Conservation (phyloP, 140 eudicot genomes). For the Stevia rebaudiana region DNA sequence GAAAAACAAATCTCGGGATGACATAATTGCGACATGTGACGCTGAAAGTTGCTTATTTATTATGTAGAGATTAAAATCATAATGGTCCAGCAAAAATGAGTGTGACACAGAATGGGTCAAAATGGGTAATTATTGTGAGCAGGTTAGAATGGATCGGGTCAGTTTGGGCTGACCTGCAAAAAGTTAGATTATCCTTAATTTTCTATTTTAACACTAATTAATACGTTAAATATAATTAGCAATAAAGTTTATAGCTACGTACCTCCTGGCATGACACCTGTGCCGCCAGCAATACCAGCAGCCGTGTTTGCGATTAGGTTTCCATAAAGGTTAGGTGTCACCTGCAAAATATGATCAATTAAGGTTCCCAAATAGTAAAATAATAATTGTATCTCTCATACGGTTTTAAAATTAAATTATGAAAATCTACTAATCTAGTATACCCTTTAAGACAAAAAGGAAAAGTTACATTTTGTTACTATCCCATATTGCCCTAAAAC, state of each 20-base stretch:
- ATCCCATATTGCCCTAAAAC: too few species aligned
- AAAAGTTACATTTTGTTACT: too few species aligned
- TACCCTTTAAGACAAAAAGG: background rate
- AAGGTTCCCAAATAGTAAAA: background rate
- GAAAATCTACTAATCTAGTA: background rate
- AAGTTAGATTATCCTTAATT: background rate
- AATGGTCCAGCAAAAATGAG: background rate
- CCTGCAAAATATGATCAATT: conserved; percentile 36
- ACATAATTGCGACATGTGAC: too few species aligned
- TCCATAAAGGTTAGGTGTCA: conserved; percentile 88
- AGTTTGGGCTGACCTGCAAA: background rate
- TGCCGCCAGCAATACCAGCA: conserved; percentile 91
- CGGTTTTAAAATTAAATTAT: background rate
- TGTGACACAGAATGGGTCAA: background rate
- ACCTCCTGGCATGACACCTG: conserved; percentile 97
- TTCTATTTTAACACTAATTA: background rate
- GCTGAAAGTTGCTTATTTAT: too few species aligned
- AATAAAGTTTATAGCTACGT: background rate
- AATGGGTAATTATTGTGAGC: background rate
- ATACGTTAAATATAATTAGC: conserved; percentile 4
- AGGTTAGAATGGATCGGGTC: background rate
- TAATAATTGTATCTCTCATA: background rate
- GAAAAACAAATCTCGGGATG: too few species aligned
- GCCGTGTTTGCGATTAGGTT: conserved; percentile 73
- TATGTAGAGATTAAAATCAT: background rate